A percentile compares a stretch with the other conserved stretches of the same genome.
Evolutionary conservation across 108 stramenopile genomes (phyloP).

Genomic region (Halocafeteria seosinensis): DNA sequence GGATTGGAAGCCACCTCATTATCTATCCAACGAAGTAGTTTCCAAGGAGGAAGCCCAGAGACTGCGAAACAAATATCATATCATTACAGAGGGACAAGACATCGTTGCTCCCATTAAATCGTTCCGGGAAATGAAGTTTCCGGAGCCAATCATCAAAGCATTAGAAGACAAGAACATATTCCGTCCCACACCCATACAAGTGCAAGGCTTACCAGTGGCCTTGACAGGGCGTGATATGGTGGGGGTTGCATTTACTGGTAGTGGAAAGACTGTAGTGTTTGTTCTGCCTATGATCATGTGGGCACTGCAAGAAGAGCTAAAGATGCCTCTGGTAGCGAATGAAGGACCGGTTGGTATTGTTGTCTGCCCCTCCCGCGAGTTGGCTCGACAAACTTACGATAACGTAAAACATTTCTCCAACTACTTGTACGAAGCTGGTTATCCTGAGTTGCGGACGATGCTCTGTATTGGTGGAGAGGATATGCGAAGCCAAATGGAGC

Average conservation of each 20-base stretch:
- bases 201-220: constrained; percentile 90
- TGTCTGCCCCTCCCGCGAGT: constrained; percentile 81
- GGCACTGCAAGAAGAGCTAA: constrained; percentile 82
- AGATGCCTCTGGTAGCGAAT: constrained; percentile 65
- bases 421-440: constrained; percentile 17
- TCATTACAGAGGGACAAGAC: constrained; percentile 73
- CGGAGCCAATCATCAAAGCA: constrained; percentile 51
- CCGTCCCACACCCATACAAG: constrained; percentile 93
- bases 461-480: constrained; percentile 84
- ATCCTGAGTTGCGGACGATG: constrained; percentile 59
- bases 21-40: constrained; percentile 53
- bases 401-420: constrained; percentile 41
- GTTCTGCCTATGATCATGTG: constrained; percentile 76
- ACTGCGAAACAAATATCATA: constrained; percentile 89
- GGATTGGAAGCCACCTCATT: constrained; percentile 63
- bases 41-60: too few species aligned
- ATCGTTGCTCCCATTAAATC: constrained; percentile 64
- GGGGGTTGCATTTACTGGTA: constrained; percentile 88
- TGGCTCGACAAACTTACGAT: constrained; percentile 89
- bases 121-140: constrained; percentile 84
- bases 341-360: constrained; percentile 90
- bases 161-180: constrained; percentile 64
- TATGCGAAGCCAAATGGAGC: constrained; percentile 57
- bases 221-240: constrained; percentile 91
- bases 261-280: constrained; percentile 87